Conservation (phyloP, 164 flowering plant species). For the Piper betle region DNA sequence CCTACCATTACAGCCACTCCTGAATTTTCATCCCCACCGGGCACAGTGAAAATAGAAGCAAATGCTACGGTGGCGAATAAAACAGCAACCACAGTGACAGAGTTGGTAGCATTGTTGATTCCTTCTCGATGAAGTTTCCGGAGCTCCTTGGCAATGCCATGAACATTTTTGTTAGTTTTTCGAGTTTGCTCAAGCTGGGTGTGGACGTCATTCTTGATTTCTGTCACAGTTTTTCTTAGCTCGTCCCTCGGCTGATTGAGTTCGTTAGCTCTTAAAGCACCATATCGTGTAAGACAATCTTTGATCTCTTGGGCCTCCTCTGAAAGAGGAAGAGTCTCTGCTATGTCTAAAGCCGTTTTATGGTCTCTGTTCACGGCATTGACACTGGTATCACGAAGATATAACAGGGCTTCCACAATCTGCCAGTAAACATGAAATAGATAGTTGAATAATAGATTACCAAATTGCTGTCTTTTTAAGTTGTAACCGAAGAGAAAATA, state of each 20-base stretch:
- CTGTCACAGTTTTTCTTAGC: constrained; percentile 52
- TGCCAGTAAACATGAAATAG: constrained; percentile 15
- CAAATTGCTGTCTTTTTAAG: neutral
- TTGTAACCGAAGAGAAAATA: neutral
- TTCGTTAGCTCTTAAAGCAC: constrained; percentile 57
- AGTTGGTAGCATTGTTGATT: constrained; percentile 73
- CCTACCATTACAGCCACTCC: constrained; percentile 45
- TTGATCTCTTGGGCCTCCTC: constrained; percentile 53
- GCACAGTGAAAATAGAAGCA: constrained; percentile 67
- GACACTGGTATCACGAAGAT: constrained; percentile 48
- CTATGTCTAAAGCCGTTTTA: constrained; percentile 67
- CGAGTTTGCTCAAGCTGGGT: constrained; percentile 64
- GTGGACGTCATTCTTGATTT: constrained; percentile 66
- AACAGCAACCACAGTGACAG: constrained; percentile 73
- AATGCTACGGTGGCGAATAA: constrained; percentile 75
- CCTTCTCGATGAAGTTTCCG: constrained; percentile 59
- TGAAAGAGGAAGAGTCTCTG: constrained; percentile 49
- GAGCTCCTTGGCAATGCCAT: constrained; percentile 59
- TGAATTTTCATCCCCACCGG: constrained; percentile 40
- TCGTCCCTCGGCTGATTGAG: constrained; percentile 73
- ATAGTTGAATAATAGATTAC: neutral
- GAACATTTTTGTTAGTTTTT: constrained; percentile 54
- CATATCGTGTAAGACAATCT: constrained; percentile 31
- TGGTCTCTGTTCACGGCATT: constrained; percentile 65
- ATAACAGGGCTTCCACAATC: constrained; percentile 48